phyloP scores from a whole-genome alignment of 2,329 filamentous ascomycete species.

The Calonectria ilicicola region DNA sequence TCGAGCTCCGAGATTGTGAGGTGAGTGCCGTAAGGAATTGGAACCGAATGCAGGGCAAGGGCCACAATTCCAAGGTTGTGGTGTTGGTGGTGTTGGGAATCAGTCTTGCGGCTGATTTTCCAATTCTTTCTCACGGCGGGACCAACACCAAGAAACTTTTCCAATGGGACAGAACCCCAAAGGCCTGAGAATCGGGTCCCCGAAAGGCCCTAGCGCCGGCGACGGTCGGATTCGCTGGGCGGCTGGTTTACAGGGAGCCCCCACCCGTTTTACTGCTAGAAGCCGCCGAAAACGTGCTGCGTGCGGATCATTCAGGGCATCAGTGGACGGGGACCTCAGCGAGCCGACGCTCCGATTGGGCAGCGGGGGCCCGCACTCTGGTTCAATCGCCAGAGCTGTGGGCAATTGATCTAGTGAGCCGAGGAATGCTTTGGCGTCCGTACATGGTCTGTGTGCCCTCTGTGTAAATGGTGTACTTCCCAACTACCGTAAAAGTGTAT shows the following conservation, averaged over 20 bases:
- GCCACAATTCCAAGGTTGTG: constrained; percentile 10
- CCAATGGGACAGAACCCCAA: constrained; percentile 26
- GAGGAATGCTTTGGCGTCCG: background rate
- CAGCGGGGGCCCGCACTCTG: background rate
- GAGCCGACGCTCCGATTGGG: constrained; percentile 21
- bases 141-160: constrained; percentile 45
- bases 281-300: constrained; percentile 14
- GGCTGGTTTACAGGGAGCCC: constrained; percentile 25
- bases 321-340: constrained; percentile 21
- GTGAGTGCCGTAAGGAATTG: background rate
- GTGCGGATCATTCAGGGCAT: constrained; percentile 35
- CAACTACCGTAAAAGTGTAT: background rate
- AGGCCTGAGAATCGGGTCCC: background rate
- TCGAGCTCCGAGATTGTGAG: background rate
- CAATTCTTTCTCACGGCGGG: constrained; percentile 31
- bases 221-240: background rate
- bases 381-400: background rate
- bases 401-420: constrained; percentile 15
- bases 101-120: constrained; percentile 30
- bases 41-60: background rate
- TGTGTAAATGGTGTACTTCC: background rate
- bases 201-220: background rate
- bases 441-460: background rate
- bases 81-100: constrained; percentile 9
- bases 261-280: constrained; percentile 11